Percentiles rank a stretch among this genome's conserved stretches.
Evolutionary conservation across 768 basidiomycete species (phyloP).

Genomic region (Leccinum boreale): DNA sequence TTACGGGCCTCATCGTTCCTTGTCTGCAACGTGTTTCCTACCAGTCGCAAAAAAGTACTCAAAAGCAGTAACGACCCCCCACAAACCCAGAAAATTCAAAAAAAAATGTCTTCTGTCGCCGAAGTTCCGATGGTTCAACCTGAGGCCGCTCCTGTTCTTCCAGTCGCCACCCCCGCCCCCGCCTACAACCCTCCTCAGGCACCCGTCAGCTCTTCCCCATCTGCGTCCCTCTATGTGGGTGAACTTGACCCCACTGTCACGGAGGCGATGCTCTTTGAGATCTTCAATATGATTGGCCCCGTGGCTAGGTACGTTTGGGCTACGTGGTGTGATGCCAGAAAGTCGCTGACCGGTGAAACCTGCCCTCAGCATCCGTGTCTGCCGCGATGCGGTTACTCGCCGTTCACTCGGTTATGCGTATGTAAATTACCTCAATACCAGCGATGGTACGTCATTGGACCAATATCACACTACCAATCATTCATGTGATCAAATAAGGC

Average conservation of each 20-base stretch:
- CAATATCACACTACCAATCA: background rate
- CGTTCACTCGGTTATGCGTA: conserved; percentile 99
- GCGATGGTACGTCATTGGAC: conserved; percentile 64
- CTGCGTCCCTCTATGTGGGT: conserved; percentile 96
- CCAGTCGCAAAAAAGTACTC: conserved; percentile 72
- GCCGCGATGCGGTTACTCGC: conserved; percentile 99
- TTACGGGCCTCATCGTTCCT: conserved; percentile 14
- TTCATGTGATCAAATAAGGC: conserved; percentile 43
- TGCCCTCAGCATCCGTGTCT: conserved; percentile 85
- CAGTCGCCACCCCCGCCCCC: conserved; percentile 37
- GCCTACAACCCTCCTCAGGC: conserved; percentile 52
- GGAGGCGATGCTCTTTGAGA: conserved; percentile 99
- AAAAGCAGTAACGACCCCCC: conserved; percentile 90
- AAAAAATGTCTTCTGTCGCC: conserved; percentile 55
- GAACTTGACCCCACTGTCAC: conserved; percentile 98
- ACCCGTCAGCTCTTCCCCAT: conserved; percentile 65
- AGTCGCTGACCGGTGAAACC: background rate
- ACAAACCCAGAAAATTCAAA: conserved; percentile 45
- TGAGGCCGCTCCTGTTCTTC: conserved; percentile 43
- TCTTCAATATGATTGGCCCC: conserved; percentile 99
- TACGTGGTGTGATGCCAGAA: background rate
- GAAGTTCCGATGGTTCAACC: conserved; percentile 53
- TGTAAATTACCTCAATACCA: conserved; percentile 96
- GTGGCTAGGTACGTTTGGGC: conserved; percentile 76
- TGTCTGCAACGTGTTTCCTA: conserved; percentile 7